Evolutionary conservation across 2,329 filamentous ascomycete genomes (phyloP).

Genomic region (Nannizzia gypsea): DNA sequence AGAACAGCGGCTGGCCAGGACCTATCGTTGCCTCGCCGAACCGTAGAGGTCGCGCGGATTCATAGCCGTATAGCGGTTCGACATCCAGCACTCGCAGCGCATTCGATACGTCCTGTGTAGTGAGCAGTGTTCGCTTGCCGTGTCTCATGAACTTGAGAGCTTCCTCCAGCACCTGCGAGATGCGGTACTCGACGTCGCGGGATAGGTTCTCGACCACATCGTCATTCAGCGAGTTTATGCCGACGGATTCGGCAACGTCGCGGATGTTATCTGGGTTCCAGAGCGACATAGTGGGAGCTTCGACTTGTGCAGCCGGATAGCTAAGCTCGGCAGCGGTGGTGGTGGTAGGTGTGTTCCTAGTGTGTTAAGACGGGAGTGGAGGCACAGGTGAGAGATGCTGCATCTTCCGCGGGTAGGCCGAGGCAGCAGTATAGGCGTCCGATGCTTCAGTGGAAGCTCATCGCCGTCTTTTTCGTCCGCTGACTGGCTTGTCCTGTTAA

Average conservation of each 20-base stretch:
- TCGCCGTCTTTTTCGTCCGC: not conserved
- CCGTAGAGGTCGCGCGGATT: slow-evolving; percentile 73
- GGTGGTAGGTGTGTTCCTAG: not conserved
- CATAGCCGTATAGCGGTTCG: slow-evolving; percentile 92
- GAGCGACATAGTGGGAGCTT: slow-evolving; percentile 43
- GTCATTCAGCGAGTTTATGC: slow-evolving; percentile 67
- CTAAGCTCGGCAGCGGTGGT: not conserved
- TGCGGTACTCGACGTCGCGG: slow-evolving; percentile 89
- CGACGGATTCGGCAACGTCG: slow-evolving; percentile 92
- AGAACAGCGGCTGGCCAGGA: slow-evolving; percentile 87
- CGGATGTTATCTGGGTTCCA: slow-evolving; percentile 96
- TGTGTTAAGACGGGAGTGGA: not conserved
- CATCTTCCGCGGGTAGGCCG: not conserved
- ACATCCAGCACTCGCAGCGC: slow-evolving; percentile 79
- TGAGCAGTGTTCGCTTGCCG: slow-evolving; percentile 71
- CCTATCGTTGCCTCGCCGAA: slow-evolving; percentile 92
- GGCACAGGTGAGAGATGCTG: not conserved
- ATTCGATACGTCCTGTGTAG: slow-evolving; percentile 77
- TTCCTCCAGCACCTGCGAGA: slow-evolving; percentile 87
- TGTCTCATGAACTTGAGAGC: slow-evolving; percentile 94
- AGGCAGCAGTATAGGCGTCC: not conserved
- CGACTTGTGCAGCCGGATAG: not conserved
- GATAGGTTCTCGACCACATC: slow-evolving; percentile 79
- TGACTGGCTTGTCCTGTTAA: too few species aligned
- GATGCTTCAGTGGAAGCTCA: not conserved